Base-by-base conservation (phyloP, 345 rosid genomes). In the Capsella bursapastoris region DNA sequence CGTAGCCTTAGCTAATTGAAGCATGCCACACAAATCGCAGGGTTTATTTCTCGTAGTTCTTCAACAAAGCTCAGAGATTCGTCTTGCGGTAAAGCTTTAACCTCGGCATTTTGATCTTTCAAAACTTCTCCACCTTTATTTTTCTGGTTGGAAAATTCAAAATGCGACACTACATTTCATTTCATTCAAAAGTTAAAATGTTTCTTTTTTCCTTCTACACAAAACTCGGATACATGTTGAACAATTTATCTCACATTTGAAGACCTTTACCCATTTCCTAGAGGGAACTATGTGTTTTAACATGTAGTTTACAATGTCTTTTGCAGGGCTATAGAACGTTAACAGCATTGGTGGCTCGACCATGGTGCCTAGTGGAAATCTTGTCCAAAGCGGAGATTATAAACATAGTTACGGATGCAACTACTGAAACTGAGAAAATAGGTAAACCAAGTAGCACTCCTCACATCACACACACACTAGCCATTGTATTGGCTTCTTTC, bases 291-390 rank as follows among this genome's bases (percentile, higher is more conserved):
- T 41, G 66, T 11, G 31, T 35, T 38, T 27, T 22, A 58, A 32
- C 22, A 47, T 56, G 38, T 70, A 63, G 58, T 75, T n/a, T 6
- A 63, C 71, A 51, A 13, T 73, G 51, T 68, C 35, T n/a, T 71
- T 76, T 61, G 78, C 90, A 91, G 97, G 90, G 85, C 40, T 90
- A 95, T 76, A 83, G 97, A 81, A 76, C 84, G 63, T 70, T 91
- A 70, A 66, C 87, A 12, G 99, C 89, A 10, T 78, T 95, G 85
- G 97, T 83, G 68, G 83, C 82, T 83, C 84, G 97, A 73, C 71
- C 84, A 57, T 95, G 99, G 99, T 89, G 93, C 75, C 85, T 91
- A 71, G 79, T 84, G 82, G 97, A 91, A 79, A 80, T 95, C 49
- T 84, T 90, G 83, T 78, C 97, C 48, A 90, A 86, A 80, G 86